A percentile compares a stretch with the other conserved stretches of the same genome.
phyloP scores from a whole-genome alignment of 768 basidiomycete genomes.

The Mycena maculata region DNA sequence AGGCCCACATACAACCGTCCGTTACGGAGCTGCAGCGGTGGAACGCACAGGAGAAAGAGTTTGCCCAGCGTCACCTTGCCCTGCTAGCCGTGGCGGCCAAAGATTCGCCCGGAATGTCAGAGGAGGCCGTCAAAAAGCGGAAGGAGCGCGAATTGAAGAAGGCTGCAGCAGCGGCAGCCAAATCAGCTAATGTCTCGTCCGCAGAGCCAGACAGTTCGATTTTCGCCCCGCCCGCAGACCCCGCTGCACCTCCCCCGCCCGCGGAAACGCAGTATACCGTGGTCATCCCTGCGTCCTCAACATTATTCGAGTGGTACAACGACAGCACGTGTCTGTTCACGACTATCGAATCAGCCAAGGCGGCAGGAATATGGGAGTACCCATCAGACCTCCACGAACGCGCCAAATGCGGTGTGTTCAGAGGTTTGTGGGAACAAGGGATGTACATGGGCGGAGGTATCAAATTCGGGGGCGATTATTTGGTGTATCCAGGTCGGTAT shows the following conservation, averaged over 20 bases:
- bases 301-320: conserved; percentile 76
- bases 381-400: conserved; percentile 73
- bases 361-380: conserved; percentile 82
- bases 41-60: conserved; percentile 61
- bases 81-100: conserved; percentile 58
- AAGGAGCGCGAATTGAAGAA: conserved; percentile 69
- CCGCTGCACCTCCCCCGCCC: conserved; percentile 14
- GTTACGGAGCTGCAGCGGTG: conserved; percentile 61
- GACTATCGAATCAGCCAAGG: conserved; percentile 69
- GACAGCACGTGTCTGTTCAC: conserved; percentile 56
- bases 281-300: conserved; percentile 75
- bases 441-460: conserved; percentile 91
- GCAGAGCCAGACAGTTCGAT: conserved; percentile 13
- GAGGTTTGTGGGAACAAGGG: conserved; percentile 83
- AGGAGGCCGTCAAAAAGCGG: conserved; percentile 77
- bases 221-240: conserved; percentile 17
- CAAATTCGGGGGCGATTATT: conserved; percentile 95
- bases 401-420: conserved; percentile 84
- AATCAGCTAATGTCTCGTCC: background rate
- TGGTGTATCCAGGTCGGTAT: conserved; percentile 91
- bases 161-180: conserved; percentile 34
- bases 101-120: conserved; percentile 63
- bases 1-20: conserved; percentile 64
- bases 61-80: conserved; percentile 60
- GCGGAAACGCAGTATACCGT: conserved; percentile 57